A percentile compares a stretch with the other conserved stretches of the same genome.
phyloP scores from a whole-genome alignment of 805 yeast genomes.

The Pichia occidentalis region DNA sequence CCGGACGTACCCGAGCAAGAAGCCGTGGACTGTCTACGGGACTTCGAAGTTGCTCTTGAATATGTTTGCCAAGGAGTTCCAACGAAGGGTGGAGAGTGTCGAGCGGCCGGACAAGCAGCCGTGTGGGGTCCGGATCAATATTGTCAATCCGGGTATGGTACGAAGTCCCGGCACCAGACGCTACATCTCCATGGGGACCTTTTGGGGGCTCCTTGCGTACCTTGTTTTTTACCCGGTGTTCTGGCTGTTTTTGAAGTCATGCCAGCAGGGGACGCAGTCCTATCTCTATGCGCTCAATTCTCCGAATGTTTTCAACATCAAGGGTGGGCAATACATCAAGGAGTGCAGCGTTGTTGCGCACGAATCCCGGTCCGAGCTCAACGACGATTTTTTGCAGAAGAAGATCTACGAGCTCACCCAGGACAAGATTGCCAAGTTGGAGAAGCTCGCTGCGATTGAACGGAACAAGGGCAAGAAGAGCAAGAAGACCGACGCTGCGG shows the following conservation, averaged over 20 bases:
- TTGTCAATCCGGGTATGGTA: conserved; percentile 91
- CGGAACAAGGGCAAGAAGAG: conserved; percentile 36
- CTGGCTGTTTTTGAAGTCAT: conserved; percentile 74
- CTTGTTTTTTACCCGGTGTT: conserved; percentile 70
- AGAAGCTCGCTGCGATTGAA: conserved; percentile 64
- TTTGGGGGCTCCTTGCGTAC: conserved; percentile 54
- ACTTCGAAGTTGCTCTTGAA: conserved; percentile 72
- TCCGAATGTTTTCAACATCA: conserved; percentile 57
- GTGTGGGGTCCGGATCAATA: conserved; percentile 57
- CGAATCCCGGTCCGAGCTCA: conserved; percentile 53
- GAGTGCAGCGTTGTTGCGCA: conserved; percentile 57
- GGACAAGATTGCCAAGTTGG: conserved; percentile 49
- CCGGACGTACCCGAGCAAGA: conserved; percentile 48
- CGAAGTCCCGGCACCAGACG: conserved; percentile 82
- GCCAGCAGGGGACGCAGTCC: conserved; percentile 76
- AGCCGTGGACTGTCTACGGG: conserved; percentile 77
- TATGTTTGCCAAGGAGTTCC: conserved; percentile 73
- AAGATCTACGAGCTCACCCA: conserved; percentile 56
- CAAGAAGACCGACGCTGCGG: background rate
- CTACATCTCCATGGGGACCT: conserved; percentile 66
- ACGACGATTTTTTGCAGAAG: conserved; percentile 54
- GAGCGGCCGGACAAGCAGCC: conserved; percentile 70
- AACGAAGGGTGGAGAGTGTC: conserved; percentile 50
- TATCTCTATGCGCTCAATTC: conserved; percentile 60
- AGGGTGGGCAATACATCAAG: conserved; percentile 65